Evolutionary conservation across 2,329 filamentous ascomycete genomes (phyloP).

Genomic region (Alternaria sp.): DNA sequence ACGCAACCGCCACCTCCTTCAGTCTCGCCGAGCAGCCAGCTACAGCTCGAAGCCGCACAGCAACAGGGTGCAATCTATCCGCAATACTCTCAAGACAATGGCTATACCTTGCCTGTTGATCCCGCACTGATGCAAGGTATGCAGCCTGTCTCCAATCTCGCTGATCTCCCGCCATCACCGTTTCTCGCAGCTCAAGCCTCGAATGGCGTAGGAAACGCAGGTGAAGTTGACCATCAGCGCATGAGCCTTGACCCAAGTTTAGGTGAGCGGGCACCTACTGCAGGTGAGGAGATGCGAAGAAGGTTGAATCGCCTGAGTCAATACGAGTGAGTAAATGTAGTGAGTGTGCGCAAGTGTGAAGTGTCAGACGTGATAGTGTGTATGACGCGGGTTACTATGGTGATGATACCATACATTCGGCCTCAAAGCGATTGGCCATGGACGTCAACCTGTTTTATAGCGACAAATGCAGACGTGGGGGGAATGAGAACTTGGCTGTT

Average conservation of each 20-base stretch:
- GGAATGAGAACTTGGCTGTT: too few relatives aligned
- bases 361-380: neutral
- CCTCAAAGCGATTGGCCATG: neutral
- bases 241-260: constrained; percentile 14
- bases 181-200: constrained; percentile 41
- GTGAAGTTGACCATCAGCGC: constrained; percentile 20
- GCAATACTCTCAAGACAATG: constrained; percentile 49
- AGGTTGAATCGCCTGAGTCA: constrained; percentile 28
- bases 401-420: neutral
- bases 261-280: constrained; percentile 28
- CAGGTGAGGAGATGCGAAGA: constrained; percentile 36
- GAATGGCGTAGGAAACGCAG: constrained; percentile 20
- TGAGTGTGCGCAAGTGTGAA: neutral
- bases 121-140: constrained; percentile 65
- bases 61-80: constrained; percentile 40
- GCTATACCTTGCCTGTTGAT: constrained; percentile 66
- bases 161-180: constrained; percentile 47
- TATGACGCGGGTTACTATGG: neutral
- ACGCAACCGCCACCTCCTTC: constrained; percentile 19
- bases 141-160: constrained; percentile 26
- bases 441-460: too few relatives aligned
- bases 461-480: too few relatives aligned
- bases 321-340: neutral
- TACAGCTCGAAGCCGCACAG: constrained; percentile 41
- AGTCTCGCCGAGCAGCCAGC: constrained; percentile 40